phyloP scores from a whole-genome alignment of 257 asterid species.

The Coffea eugenioides region DNA sequence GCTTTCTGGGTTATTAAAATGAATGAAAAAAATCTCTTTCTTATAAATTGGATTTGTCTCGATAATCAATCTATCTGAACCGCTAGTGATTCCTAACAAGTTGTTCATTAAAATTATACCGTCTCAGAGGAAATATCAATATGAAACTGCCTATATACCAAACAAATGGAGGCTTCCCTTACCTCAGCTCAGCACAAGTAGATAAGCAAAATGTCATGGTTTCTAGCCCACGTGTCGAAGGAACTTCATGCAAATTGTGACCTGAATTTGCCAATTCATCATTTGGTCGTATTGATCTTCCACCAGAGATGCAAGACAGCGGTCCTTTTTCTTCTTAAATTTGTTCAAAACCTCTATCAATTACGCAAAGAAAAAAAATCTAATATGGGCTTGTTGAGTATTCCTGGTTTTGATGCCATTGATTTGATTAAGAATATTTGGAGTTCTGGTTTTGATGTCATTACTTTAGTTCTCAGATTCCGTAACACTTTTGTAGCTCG shows the following conservation, averaged over 20 bases:
- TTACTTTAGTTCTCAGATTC: constrained; percentile 41
- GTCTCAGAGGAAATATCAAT: no score
- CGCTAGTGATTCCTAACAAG: no score
- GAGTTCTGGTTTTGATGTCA: constrained; percentile 13
- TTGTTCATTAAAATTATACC: no score
- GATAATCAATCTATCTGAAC: no score
- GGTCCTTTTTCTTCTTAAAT: background rate
- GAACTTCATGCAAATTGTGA: background rate
- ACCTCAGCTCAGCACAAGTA: no score
- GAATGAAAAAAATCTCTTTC: no score
- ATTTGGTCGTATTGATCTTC: background rate
- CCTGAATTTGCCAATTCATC: background rate
- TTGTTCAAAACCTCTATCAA: background rate
- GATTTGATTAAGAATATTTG: background rate
- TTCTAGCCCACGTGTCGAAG: background rate
- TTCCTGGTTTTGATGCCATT: background rate
- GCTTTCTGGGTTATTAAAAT: no score
- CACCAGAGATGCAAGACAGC: background rate
- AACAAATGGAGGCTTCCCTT: no score
- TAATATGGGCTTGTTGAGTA: constrained; percentile 2
- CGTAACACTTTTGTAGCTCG: constrained; percentile 44
- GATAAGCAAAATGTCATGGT: no score
- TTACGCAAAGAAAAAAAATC: background rate
- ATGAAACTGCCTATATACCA: no score
- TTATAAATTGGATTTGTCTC: no score